phyloP scores from a whole-genome alignment of 129 eudicot species.

The Lonicera japonica region DNA sequence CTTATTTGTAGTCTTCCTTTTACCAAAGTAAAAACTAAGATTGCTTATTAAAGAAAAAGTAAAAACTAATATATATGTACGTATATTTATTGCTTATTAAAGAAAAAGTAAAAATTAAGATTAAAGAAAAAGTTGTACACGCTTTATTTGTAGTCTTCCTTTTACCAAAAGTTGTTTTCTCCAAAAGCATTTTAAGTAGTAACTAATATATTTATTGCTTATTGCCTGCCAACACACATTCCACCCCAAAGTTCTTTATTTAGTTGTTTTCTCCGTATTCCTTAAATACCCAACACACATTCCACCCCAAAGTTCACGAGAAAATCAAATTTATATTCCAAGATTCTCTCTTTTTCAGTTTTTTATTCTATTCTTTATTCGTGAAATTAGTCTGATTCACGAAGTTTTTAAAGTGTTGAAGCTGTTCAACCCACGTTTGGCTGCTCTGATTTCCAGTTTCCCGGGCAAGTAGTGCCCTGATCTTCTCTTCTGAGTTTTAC shows the following conservation, averaged over 20 bases:
- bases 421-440: constrained; percentile 12
- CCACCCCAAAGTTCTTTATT: neutral
- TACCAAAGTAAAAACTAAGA: no score
- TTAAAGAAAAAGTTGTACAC: no score
- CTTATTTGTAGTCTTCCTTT: no score
- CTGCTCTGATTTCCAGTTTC: neutral
- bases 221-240: neutral
- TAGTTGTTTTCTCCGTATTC: neutral
- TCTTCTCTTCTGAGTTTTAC: neutral
- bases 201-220: no score
- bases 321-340: neutral
- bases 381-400: no score
- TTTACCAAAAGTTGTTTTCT: no score
- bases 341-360: neutral
- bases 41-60: no score
- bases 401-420: neutral
- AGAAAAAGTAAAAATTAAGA: no score
- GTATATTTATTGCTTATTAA: no score
- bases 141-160: no score
- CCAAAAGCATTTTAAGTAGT: no score
- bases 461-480: neutral
- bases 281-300: neutral
- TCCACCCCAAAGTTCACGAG: neutral
- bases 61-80: no score
- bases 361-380: neutral